These are phyloP conservation scores for Ogataea pilisensis DNA, from an alignment of 805 yeast genomes.

Conservation along the genomic window DNA sequence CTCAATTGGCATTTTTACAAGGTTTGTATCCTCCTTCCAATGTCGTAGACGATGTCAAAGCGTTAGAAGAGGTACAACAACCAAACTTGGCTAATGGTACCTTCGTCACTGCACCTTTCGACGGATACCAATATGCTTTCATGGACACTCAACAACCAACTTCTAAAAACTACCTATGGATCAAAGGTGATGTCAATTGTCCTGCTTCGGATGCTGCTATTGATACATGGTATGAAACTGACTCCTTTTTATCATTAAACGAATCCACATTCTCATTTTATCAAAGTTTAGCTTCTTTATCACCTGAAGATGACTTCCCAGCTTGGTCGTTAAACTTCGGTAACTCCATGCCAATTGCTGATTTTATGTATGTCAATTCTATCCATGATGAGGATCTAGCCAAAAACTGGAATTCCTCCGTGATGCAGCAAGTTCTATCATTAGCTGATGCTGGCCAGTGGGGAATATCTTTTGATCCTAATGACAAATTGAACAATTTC, in stretches of 20 bases:
- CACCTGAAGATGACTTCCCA: constrained; percentile 26
- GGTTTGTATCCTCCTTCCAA: constrained; percentile 43
- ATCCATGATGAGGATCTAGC: constrained; percentile 40
- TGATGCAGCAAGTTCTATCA: constrained; percentile 28
- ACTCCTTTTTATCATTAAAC: constrained; percentile 31
- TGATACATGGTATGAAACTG: constrained; percentile 26
- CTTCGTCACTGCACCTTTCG: constrained; percentile 33
- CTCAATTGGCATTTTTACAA: constrained; percentile 42
- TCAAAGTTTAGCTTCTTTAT: constrained; percentile 29
- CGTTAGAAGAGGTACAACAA: constrained; percentile 25
- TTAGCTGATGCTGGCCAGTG: constrained; percentile 39
- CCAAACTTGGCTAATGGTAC: constrained; percentile 39
- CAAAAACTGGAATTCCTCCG: constrained; percentile 29
- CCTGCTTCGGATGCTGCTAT: constrained; percentile 36
- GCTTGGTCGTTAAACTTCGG: constrained; percentile 33
- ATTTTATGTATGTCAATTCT: constrained; percentile 36
- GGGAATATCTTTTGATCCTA: constrained; percentile 32
- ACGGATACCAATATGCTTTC: constrained; percentile 44
- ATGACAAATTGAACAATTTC: constrained; percentile 26
- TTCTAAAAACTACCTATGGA: constrained; percentile 37
- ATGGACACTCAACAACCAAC: constrained; percentile 33
- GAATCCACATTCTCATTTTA: constrained; percentile 36
- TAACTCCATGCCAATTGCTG: constrained; percentile 38
- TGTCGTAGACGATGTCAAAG: constrained; percentile 23
- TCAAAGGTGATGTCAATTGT: constrained; percentile 40